Conservation (phyloP, 2,329 filamentous ascomycete species). For the Aureobasidium melanogenum region DNA sequence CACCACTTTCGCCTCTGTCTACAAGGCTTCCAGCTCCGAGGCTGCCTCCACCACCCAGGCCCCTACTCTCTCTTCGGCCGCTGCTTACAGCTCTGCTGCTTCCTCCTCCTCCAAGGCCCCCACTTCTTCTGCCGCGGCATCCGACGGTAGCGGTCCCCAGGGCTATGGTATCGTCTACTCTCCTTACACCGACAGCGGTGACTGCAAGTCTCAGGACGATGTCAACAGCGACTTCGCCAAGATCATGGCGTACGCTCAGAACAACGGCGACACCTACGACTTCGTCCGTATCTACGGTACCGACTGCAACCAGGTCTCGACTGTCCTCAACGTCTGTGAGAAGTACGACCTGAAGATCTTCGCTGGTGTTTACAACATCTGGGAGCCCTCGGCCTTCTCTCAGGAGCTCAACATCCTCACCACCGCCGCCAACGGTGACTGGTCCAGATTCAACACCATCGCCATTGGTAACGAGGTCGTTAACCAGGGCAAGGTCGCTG, state of each 20-base stretch:
- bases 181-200: constrained; percentile 46
- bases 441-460: constrained; percentile 61
- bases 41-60: constrained; percentile 7
- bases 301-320: constrained; percentile 64
- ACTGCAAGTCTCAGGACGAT: constrained; percentile 58
- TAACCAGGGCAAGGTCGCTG: constrained; percentile 42
- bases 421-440: constrained; percentile 52
- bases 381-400: constrained; percentile 33
- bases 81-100: constrained; percentile 14
- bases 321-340: constrained; percentile 54
- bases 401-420: constrained; percentile 54
- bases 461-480: constrained; percentile 76
- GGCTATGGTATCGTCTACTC: constrained; percentile 47
- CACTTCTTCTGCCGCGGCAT: constrained; percentile 17
- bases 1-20: constrained; percentile 15
- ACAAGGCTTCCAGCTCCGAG: constrained; percentile 17
- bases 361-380: constrained; percentile 61
- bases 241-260: constrained; percentile 22
- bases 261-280: constrained; percentile 47
- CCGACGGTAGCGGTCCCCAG: constrained; percentile 17
- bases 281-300: constrained; percentile 70
- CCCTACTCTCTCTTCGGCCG: neutral
- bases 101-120: constrained; percentile 13
- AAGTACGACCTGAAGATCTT: constrained; percentile 62
- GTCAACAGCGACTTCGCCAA: constrained; percentile 56